Evolutionary conservation across 371 early-diverging fungal species (phyloP).

Genomic region (Haplosporangium sp.): DNA sequence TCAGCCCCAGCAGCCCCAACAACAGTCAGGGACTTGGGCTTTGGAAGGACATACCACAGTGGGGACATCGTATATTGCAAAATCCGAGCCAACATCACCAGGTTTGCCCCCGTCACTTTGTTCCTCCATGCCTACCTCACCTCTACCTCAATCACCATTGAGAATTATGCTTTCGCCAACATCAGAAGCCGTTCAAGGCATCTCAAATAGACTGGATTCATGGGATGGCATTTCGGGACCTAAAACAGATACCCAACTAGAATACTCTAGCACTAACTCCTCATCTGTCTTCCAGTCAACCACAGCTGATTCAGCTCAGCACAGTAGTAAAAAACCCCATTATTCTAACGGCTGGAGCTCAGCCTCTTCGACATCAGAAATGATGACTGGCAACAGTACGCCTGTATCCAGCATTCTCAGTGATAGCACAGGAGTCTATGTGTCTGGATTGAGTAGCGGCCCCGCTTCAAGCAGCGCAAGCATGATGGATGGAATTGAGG

Average conservation of each 20-base stretch:
- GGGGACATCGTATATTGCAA: slow-evolving; percentile 3
- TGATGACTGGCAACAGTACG: slow-evolving; percentile 2
- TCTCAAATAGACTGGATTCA: slow-evolving; percentile 34
- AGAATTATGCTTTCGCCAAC: slow-evolving; percentile 46
- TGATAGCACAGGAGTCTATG: neutral
- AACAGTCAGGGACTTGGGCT: slow-evolving; percentile 18
- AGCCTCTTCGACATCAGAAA: slow-evolving; percentile 18
- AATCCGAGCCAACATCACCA: slow-evolving; percentile 24
- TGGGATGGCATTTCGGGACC: slow-evolving; percentile 38
- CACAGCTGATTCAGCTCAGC: neutral
- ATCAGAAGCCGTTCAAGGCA: slow-evolving; percentile 23
- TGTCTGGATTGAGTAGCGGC: neutral
- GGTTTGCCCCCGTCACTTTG: slow-evolving; percentile 13
- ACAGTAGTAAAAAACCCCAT: neutral
- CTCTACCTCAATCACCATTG: slow-evolving; percentile 25
- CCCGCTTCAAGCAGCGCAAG: neutral
- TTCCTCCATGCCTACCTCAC: slow-evolving; percentile 33
- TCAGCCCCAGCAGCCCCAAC: slow-evolving; percentile 4
- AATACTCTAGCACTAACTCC: slow-evolving; percentile 8
- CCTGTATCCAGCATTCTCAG: neutral
- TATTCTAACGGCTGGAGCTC: slow-evolving; percentile 28
- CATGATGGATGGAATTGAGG: slow-evolving; percentile 36
- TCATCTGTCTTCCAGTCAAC: neutral
- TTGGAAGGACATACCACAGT: slow-evolving; percentile 2
- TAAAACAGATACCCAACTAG: slow-evolving; percentile 5